Evolutionary conservation across 805 yeast species (phyloP).

Genomic region (Brettanomyces nanus): DNA sequence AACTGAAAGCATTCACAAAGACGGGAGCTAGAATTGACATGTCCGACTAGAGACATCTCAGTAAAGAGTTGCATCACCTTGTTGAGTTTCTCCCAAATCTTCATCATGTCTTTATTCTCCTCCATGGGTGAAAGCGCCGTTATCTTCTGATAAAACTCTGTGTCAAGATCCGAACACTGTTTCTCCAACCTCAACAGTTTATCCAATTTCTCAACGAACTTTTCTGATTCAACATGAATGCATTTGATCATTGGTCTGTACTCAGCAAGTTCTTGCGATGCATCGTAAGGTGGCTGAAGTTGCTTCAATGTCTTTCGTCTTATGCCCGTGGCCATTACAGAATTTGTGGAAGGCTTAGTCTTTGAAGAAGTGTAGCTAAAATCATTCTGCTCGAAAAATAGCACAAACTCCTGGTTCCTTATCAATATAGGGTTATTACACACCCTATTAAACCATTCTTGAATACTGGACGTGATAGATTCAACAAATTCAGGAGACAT

Average conservation of each 20-base stretch:
- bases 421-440: constrained; percentile 69
- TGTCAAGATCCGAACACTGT: constrained; percentile 34
- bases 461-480: constrained; percentile 52
- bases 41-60: constrained; percentile 66
- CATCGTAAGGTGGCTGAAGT: constrained; percentile 86
- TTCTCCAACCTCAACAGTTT: constrained; percentile 50
- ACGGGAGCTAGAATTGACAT: constrained; percentile 63
- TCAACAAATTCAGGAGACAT: constrained; percentile 73
- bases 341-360: constrained; percentile 29
- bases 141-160: constrained; percentile 40
- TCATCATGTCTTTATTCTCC: constrained; percentile 59
- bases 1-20: constrained; percentile 67
- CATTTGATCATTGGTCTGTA: constrained; percentile 84
- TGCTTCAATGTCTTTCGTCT: constrained; percentile 88
- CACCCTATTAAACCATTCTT: constrained; percentile 79
- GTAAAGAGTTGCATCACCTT: constrained; percentile 63
- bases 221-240: constrained; percentile 52
- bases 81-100: constrained; percentile 70
- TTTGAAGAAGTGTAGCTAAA: constrained; percentile 31
- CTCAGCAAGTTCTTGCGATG: constrained; percentile 67
- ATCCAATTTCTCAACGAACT: constrained; percentile 44
- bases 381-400: constrained; percentile 41
- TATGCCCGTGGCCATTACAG: constrained; percentile 71
- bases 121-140: constrained; percentile 34
- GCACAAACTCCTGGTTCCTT: constrained; percentile 80